Evolutionary conservation across 2,329 filamentous ascomycete species (phyloP), one percentile per base, ranked within the genome.

Genomic region (Fonsecaea multimorphosa): DNA sequence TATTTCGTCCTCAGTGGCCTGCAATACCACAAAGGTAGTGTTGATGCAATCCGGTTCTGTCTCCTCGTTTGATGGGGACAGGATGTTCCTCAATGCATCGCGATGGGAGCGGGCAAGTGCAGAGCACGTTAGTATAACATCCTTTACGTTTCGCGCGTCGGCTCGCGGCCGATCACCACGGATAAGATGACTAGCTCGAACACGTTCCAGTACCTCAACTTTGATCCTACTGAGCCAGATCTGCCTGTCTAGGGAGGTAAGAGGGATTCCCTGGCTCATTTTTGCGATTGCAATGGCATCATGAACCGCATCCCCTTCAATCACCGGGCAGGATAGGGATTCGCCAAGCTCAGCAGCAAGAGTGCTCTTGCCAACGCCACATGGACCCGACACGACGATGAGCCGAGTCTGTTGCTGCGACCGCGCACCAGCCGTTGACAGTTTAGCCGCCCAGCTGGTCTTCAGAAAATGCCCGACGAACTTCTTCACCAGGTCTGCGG

Each of bases 291-390:
- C 52, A 54, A 54, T 54, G 29, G 52, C 52, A 7, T 54, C 52
- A 36, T 54, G 52, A 19, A 34, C 27, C 12, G 27, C 5, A 27
- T 54, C 27, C 8, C 52, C 52, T 6, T 54, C 52, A 32, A 54
- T 54, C 52, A 54, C 52, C 12, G 52, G 52, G 2, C 72, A 85
- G 82, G 24, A 85, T 61, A 83, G 80, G 8, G 74, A 75, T 16
- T 78, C 71, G 7, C 81, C 76, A 11, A 85, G 75, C 57, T 77
- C 76, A 63, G 80, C 78, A 14, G 82, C 82, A 46, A 84, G 78
- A 7, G 82, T 84, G 64, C 79, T 84, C 76, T 85, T 85, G 31
- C 83, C 83, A 68, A 83, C 84, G 38, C 83, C 83, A 58, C 83
- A 83, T 22, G 83, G 83, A 5, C 83, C 83, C 22, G 82, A 83